Base-by-base conservation (phyloP, 164 flowering plant genomes). In the Aristolochia contorta region DNA sequence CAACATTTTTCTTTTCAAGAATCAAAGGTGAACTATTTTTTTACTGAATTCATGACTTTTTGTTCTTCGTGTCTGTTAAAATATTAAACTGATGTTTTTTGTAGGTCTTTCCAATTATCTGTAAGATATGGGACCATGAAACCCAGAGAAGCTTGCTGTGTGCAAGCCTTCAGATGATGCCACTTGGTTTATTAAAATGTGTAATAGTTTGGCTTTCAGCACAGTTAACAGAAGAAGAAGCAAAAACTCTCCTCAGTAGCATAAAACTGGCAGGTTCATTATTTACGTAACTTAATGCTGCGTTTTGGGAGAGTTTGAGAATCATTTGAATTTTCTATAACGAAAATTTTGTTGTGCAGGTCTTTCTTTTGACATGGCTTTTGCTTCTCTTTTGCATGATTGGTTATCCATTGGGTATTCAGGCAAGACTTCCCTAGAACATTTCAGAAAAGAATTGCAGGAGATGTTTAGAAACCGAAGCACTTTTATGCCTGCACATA, bases 121-220 rank as follows among this genome's bases (percentile, higher is more conserved):
- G 73, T 68, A 71, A 79, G 68, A 73, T 67, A 20, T 84, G 85
- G 72, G 68, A 74, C 75, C 59, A 61, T 58, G 82, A 78, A 63
- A 71, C 65, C 72, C 90, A 83, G 69, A 74, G 62, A 45, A 66
- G 68, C 63, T 65, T 91, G 48, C 61, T 87, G 13, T 78, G 74
- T 65, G 62, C 53, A 57, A 79, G 91, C 76, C 72, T 87, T 64
- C 74, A 70, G 50, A 71, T 75, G 75, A 70, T 91, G 87, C 97
- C 95, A 43, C 79, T 91, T 58, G 96, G 97, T 30, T 64, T 86
- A 66, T 67, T 91, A 30, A 86, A 78, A 78, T 84, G 80, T 64
- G 77, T 66, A 49, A 71, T 79, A 46, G 71, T 78, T 27, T 88
- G 96, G 96, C 79, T 91, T 60, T 78, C 84, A 12, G 52, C 81